phyloP scores from a whole-genome alignment of 345 rosid genomes.

The Dipteronia sinensis region DNA sequence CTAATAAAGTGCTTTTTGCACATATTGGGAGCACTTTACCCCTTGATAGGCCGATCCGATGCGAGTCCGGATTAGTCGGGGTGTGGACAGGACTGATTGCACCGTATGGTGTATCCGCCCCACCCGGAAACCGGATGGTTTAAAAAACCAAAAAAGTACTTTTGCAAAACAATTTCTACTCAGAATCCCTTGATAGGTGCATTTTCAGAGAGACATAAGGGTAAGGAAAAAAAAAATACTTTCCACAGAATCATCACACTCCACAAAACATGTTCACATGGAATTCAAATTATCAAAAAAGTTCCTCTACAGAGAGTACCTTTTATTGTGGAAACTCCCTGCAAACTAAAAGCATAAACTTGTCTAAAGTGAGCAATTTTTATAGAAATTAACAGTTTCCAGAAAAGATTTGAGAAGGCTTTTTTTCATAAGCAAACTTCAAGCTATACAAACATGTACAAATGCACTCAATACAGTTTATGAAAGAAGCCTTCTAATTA shows the following conservation, averaged over 20 bases:
- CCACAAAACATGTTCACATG: background rate
- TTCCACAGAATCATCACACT: background rate
- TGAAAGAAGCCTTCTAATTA: background rate
- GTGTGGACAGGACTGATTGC: too few relatives aligned
- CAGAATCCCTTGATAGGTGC: too few relatives aligned
- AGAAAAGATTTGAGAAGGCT: background rate
- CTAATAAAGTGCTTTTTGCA: too few relatives aligned
- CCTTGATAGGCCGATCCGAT: too few relatives aligned
- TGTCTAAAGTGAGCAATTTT: background rate
- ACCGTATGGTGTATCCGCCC: too few relatives aligned
- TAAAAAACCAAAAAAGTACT: too few relatives aligned
- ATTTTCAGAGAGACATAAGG: too few relatives aligned
- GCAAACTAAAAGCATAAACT: background rate
- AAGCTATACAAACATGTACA: slow-evolving; percentile 48
- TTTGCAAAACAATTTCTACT: too few relatives aligned
- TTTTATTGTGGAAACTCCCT: background rate
- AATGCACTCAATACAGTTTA: slow-evolving; percentile 34
- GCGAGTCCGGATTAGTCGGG: too few relatives aligned
- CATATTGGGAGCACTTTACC: too few relatives aligned
- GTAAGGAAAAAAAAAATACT: background rate
- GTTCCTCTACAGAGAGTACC: background rate
- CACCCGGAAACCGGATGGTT: too few relatives aligned
- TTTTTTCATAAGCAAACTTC: slow-evolving; percentile 11
- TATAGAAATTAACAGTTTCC: background rate
- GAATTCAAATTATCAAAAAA: background rate